Percentiles rank a stretch among this genome's conserved stretches.
phyloP scores from a whole-genome alignment of 371 early-diverging fungal genomes.

The Rhizomucor pusillus region DNA sequence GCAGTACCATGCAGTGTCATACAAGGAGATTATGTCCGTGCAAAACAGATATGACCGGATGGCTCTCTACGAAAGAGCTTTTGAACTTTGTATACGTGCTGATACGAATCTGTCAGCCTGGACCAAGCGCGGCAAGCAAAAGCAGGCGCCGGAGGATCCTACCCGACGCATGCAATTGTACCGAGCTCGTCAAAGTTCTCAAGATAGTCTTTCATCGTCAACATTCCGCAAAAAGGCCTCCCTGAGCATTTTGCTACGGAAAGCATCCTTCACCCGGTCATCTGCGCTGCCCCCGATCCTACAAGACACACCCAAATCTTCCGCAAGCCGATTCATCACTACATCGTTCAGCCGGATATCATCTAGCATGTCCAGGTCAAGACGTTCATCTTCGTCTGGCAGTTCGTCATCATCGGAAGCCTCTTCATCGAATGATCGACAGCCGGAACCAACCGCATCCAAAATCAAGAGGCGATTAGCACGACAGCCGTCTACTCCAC shows the following conservation, averaged over 20 bases:
- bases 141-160: slow-evolving; percentile 20
- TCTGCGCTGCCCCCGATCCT: not conserved
- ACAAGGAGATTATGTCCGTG: slow-evolving; percentile 38
- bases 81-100: slow-evolving; percentile 31
- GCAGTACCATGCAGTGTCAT: slow-evolving; percentile 27
- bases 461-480: too few species aligned
- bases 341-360: slow-evolving; percentile 6
- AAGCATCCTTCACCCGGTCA: slow-evolving; percentile 7
- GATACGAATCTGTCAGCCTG: slow-evolving; percentile 28
- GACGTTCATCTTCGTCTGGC: slow-evolving; percentile 5
- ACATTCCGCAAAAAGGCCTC: not conserved
- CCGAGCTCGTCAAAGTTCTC: too few species aligned
- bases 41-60: slow-evolving; percentile 29
- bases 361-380: not conserved
- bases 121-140: slow-evolving; percentile 16
- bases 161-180: not conserved
- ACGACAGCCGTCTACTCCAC: too few species aligned
- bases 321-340: slow-evolving; percentile 12
- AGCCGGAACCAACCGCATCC: too few species aligned
- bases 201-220: not conserved
- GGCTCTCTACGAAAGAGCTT: slow-evolving; percentile 33
- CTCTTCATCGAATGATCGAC: not conserved
- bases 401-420: not conserved
- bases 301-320: slow-evolving; percentile 5
- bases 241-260: slow-evolving; percentile 6